Base-by-base conservation (phyloP, 2,329 filamentous ascomycete genomes). In the Atkinsonella hypoxylon region DNA sequence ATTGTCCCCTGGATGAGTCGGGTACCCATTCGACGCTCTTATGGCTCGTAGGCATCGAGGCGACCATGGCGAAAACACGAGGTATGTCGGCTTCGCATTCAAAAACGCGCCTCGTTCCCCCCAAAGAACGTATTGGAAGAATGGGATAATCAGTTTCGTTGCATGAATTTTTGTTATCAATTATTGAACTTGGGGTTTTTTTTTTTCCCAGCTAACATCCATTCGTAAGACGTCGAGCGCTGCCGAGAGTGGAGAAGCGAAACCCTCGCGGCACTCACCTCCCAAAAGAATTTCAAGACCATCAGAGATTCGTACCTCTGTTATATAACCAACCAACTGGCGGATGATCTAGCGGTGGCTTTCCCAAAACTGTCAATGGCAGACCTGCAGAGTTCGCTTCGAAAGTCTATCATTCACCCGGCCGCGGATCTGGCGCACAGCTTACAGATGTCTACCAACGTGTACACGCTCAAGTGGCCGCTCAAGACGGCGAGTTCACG, bases 201-300 rank as follows among this genome's bases (percentile, higher is more conserved):
- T 22, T 22, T 22, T 5, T 3, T 8, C 26, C 8, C 26, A 7
- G 26, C 26, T 26, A 26, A 26, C 26, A 26, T 26, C 26, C 26
- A 26, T 26, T 26, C 26, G 26, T 26, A 26, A 68, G 66, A 67
- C 48, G 49, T 57, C 41, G 61, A 58, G 31, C 64, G 64, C 20
- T 67, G 63, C 46, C 62, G 66, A 44, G 60, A 66, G 56, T 68
- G 66, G 66, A 61, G 66, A 46, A 62, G 63, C 53, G 66, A 68
- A 48, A 68, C 66, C 7, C 60, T 68, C 42, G 60, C 58, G 20
- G 64, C 66, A 9, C 47, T 68, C 49, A 62, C 62, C 22, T 60
- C 56, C 43, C 65, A 67, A 45, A 49, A 61, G 22, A 26, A 52
- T 5, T 68, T 68, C 59, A 64, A 62, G 51, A 45, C 57, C 9